Percentiles rank a stretch among this genome's conserved stretches.
Evolutionary conservation across 2,329 filamentous ascomycete genomes (phyloP).

Genomic region (Colletotrichum brevisporum): DNA sequence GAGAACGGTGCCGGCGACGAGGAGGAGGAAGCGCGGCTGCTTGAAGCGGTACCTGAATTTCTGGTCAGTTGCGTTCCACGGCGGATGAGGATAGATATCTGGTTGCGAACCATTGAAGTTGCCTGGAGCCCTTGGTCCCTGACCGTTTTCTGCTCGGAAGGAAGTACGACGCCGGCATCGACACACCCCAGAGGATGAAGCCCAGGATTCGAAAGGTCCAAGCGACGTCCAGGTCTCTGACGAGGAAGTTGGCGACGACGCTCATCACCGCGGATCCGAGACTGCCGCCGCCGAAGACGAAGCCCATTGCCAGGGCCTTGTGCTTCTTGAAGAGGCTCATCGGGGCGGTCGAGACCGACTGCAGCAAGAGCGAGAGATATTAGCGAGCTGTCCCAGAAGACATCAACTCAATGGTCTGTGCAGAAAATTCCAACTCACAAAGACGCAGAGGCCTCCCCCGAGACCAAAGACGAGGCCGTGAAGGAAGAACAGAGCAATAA

Average conservation of each 20-base stretch:
- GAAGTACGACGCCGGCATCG: constrained; percentile 46
- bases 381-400: neutral
- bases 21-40: constrained; percentile 44
- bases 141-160: constrained; percentile 17
- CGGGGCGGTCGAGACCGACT: constrained; percentile 47
- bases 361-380: neutral
- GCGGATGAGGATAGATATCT: no score
- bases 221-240: constrained; percentile 43
- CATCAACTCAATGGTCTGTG: no score
- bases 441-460: constrained; percentile 45
- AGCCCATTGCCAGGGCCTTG: constrained; percentile 46
- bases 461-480: constrained; percentile 47
- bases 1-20: constrained; percentile 44
- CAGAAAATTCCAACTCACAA: constrained; percentile 42
- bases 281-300: constrained; percentile 47
- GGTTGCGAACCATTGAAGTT: constrained; percentile 43
- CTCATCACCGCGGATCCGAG: constrained; percentile 47
- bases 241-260: constrained; percentile 44
- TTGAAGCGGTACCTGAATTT: constrained; percentile 45
- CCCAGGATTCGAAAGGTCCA: constrained; percentile 48
- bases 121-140: constrained; percentile 13
- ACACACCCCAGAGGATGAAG: constrained; percentile 47
- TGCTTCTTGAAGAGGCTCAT: constrained; percentile 46
- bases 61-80: no score
- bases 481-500: constrained; percentile 45